Evolutionary conservation across 257 asterid species (phyloP).

Genomic region (Ballota nigra): DNA sequence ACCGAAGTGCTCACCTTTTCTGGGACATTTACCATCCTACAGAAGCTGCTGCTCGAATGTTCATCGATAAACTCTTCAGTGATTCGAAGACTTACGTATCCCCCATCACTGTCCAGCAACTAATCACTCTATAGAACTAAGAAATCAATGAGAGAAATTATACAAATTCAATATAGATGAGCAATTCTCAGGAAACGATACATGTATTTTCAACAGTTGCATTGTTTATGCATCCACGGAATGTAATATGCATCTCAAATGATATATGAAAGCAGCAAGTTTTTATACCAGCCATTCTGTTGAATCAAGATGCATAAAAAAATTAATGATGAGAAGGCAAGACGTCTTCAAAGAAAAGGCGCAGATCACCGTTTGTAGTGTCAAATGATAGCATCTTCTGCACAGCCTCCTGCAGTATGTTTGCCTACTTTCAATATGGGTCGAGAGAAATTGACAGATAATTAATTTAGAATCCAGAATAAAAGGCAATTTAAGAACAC

Average conservation of each 20-base stretch:
- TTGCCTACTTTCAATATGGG: background rate
- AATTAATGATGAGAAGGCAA: slow-evolving; percentile 42
- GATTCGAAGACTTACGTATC: slow-evolving; percentile 31
- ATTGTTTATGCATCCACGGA: background rate
- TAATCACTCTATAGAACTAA: slow-evolving; percentile 33
- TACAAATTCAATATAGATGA: background rate
- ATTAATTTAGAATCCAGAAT: background rate
- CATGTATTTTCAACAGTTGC: background rate
- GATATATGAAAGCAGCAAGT: background rate
- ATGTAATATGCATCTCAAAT: slow-evolving; percentile 13
- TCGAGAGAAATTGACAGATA: background rate
- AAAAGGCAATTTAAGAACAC: background rate
- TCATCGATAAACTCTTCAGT: slow-evolving; percentile 36
- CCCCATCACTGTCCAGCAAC: slow-evolving; percentile 56
- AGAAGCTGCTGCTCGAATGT: slow-evolving; percentile 45
- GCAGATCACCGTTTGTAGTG: slow-evolving; percentile 58
- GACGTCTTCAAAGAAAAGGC: slow-evolving; percentile 53
- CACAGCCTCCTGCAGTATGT: slow-evolving; percentile 67
- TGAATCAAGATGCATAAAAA: background rate
- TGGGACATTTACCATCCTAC: slow-evolving; percentile 93
- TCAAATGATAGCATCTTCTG: slow-evolving; percentile 71
- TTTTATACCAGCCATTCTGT: background rate
- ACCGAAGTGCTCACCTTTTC: slow-evolving; percentile 55
- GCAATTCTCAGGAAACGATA: background rate
- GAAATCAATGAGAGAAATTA: background rate